phyloP scores from a whole-genome alignment of 2,329 filamentous ascomycete species.

The Nemania sp. region DNA sequence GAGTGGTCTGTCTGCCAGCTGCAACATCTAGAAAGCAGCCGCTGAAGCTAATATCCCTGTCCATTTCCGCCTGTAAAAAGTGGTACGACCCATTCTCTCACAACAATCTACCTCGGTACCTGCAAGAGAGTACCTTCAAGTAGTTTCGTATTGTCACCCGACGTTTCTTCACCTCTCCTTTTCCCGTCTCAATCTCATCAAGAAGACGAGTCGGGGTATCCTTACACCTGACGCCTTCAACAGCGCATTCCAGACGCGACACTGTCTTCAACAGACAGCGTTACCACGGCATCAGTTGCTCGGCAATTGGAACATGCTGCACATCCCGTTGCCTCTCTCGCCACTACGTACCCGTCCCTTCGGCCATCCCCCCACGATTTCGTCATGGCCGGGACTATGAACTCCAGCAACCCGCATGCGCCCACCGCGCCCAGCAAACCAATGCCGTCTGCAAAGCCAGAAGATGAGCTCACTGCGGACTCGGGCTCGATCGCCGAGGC shows the following conservation, averaged over 20 bases:
- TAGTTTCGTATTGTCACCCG: too few species aligned
- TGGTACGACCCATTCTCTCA: neutral
- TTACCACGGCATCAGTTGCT: neutral
- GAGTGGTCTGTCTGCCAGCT: too few species aligned
- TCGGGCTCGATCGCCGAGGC: neutral
- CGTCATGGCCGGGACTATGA: neutral
- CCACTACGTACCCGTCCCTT: neutral
- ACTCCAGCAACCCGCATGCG: conserved; percentile 1
- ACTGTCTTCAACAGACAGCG: conserved; percentile 35
- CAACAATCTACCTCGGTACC: neutral
- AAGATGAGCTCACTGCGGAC: neutral
- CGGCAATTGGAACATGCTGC: too few species aligned
- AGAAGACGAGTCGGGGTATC: conserved; percentile 4
- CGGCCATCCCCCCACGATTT: neutral
- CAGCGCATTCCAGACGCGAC: conserved; percentile 7
- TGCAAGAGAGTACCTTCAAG: too few species aligned
- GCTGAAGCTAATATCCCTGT: too few species aligned
- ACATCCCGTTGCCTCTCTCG: too few species aligned
- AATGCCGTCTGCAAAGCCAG: neutral
- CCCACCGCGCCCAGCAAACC: conserved; percentile 11
- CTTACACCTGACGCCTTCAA: conserved; percentile 31
- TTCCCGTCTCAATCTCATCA: neutral
- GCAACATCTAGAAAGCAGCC: too few species aligned
- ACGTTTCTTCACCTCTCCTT: neutral
- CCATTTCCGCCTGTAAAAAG: too few species aligned